These are phyloP conservation scores for Akanthomyces muscarius DNA, from an alignment of 2,329 filamentous ascomycete species.

Conservation along the genomic window DNA sequence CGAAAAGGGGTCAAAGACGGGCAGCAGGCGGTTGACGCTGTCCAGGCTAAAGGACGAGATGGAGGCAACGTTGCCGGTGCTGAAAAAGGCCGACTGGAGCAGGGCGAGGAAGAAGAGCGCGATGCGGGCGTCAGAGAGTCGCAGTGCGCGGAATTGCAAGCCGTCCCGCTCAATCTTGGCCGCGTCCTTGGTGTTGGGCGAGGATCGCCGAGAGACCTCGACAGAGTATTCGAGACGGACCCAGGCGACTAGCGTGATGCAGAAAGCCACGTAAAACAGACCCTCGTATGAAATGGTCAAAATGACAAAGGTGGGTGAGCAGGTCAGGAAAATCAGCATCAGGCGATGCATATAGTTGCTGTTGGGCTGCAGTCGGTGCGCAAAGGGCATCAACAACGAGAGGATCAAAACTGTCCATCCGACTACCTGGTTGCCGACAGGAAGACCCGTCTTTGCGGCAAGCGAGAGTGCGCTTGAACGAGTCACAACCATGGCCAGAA, in stretches of 20 bases:
- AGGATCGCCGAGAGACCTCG: conserved; percentile 19
- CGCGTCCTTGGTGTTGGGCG: conserved; percentile 19
- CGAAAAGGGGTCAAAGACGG: conserved; percentile 88
- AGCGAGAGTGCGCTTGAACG: conserved; percentile 79
- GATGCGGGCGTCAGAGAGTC: conserved; percentile 78
- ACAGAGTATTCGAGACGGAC: conserved; percentile 84
- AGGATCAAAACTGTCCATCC: conserved; percentile 74
- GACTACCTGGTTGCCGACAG: conserved; percentile 79
- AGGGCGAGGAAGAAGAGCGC: conserved; percentile 94
- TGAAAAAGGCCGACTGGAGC: conserved; percentile 94
- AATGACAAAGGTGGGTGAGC: conserved; percentile 90
- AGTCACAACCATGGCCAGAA: conserved; percentile 81
- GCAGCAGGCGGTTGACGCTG: conserved; percentile 80
- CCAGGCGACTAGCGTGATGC: conserved; percentile 78
- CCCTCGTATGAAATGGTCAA: conserved; percentile 97
- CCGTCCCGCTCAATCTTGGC: conserved; percentile 12
- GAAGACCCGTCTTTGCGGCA: conserved; percentile 79
- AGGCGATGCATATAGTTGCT: conserved; percentile 87
- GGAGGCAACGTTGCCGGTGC: conserved; percentile 92
- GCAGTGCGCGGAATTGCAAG: conserved; percentile 58
- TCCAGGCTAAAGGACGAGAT: conserved; percentile 91
- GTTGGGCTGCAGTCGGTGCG: conserved; percentile 77
- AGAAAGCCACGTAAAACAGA: conserved; percentile 91
- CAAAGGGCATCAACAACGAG: conserved; percentile 74
- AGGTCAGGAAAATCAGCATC: conserved; percentile 84